These are phyloP conservation scores for Phytophthora cactorum DNA, from an alignment of 352 stramenopile genomes.

Conservation along the genomic window DNA sequence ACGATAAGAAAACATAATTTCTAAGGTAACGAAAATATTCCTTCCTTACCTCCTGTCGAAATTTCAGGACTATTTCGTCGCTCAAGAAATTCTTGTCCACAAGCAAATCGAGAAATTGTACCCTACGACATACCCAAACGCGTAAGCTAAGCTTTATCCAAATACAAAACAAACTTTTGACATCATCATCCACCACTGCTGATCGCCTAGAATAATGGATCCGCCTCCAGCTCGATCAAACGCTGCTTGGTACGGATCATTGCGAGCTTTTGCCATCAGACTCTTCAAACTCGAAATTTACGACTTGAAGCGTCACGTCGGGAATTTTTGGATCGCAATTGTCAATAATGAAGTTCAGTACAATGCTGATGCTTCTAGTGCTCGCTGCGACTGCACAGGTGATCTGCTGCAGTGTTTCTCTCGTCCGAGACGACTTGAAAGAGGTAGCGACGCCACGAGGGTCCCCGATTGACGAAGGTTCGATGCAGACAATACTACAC, in stretches of 20 bases:
- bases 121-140: background rate
- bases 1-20: no score
- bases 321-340: background rate
- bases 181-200: slow-evolving; percentile 1
- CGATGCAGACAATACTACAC: slow-evolving; percentile 43
- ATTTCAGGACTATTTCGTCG: background rate
- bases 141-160: background rate
- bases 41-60: background rate
- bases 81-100: slow-evolving; percentile 2
- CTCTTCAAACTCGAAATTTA: background rate
- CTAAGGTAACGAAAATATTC: no score
- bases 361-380: slow-evolving; percentile 10
- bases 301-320: background rate
- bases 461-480: slow-evolving; percentile 29
- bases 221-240: slow-evolving; percentile 1
- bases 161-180: background rate
- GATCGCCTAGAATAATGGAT: background rate
- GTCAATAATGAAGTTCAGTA: background rate
- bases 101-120: slow-evolving; percentile 12
- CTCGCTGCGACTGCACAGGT: slow-evolving; percentile 1
- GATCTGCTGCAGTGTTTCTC: slow-evolving; percentile 4
- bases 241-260: slow-evolving; percentile 1
- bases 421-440: slow-evolving; percentile 33
- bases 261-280: background rate
- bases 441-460: slow-evolving; percentile 24